A percentile compares a stretch with the other conserved stretches of the same genome.
Evolutionary conservation across 2,329 filamentous ascomycete genomes (phyloP).

Genomic region (Atkinsonella hypoxylon): DNA sequence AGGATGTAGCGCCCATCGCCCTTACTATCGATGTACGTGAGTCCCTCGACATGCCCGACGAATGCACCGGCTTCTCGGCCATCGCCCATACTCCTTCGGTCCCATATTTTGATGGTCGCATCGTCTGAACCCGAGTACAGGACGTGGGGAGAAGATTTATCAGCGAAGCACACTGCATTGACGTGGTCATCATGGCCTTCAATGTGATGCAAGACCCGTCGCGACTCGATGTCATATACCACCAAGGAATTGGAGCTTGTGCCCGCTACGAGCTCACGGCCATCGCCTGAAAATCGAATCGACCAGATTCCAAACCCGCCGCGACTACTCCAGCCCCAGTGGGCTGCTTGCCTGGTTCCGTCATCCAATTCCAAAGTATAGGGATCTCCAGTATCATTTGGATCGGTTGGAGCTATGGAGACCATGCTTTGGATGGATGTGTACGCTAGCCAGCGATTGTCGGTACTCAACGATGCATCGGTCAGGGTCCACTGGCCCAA

Average conservation of each 20-base stretch:
- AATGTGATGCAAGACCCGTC: conserved; percentile 61
- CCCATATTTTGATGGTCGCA: conserved; percentile 90
- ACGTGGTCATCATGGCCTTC: conserved; percentile 77
- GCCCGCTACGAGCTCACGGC: conserved; percentile 79
- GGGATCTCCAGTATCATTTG: conserved; percentile 67
- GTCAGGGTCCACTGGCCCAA: conserved; percentile 93
- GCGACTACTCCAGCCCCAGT: conserved; percentile 16
- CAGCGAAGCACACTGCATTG: conserved; percentile 93
- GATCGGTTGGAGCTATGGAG: conserved; percentile 78
- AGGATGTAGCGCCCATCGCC: conserved; percentile 71
- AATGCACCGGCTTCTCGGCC: conserved; percentile 57
- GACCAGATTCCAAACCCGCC: conserved; percentile 65
- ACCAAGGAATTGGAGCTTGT: conserved; percentile 70
- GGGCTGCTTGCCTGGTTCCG: conserved; percentile 6
- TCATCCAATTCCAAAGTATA: conserved; percentile 58
- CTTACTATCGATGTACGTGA: conserved; percentile 60
- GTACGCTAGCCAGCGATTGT: conserved; percentile 87
- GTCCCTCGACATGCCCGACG: conserved; percentile 52
- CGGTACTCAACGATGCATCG: conserved; percentile 79
- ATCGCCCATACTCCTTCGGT: conserved; percentile 82
- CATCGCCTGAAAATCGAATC: conserved; percentile 83
- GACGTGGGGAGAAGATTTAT: conserved; percentile 79
- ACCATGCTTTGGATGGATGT: conserved; percentile 78
- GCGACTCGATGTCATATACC: conserved; percentile 83
- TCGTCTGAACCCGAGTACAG: conserved; percentile 95